phyloP scores from a whole-genome alignment of 2,329 filamentous ascomycete genomes.

The Dactylellina sp. region DNA sequence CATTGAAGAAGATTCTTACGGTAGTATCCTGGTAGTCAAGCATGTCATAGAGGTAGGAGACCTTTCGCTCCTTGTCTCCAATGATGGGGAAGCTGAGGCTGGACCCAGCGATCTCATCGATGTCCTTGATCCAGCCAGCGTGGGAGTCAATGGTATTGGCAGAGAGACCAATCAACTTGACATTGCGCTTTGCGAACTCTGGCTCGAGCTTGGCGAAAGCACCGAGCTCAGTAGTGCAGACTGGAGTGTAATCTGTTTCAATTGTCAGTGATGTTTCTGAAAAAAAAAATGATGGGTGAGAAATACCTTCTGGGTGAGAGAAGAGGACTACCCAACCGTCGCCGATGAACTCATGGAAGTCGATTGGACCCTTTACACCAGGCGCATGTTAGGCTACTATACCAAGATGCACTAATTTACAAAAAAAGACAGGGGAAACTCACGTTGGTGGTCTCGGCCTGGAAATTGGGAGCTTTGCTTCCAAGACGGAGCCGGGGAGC shows the following conservation, averaged over 20 bases:
- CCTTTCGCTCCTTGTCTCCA: slow-evolving; percentile 64
- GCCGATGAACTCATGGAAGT: slow-evolving; percentile 79
- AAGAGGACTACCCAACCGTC: slow-evolving; percentile 78
- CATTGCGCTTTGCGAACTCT: slow-evolving; percentile 72
- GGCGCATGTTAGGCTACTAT: background rate
- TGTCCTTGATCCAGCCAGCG: slow-evolving; percentile 70
- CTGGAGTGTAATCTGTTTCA: slow-evolving; percentile 67
- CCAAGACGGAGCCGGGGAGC: slow-evolving; percentile 71
- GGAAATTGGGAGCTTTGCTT: slow-evolving; percentile 76
- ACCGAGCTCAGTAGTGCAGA: slow-evolving; percentile 74
- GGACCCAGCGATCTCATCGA: slow-evolving; percentile 64
- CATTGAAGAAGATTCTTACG: slow-evolving; percentile 29
- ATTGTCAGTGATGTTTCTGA: slow-evolving; percentile 49
- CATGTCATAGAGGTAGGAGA: slow-evolving; percentile 65
- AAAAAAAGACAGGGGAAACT: slow-evolving; percentile 12
- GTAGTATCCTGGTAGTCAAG: slow-evolving; percentile 62
- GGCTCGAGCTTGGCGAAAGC: slow-evolving; percentile 74
- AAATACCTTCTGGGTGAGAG: slow-evolving; percentile 71
- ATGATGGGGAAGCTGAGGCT: slow-evolving; percentile 65
- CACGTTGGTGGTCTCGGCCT: slow-evolving; percentile 72
- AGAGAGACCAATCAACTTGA: slow-evolving; percentile 73
- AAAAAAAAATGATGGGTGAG: slow-evolving; percentile 35
- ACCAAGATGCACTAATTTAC: background rate
- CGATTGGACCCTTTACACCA: slow-evolving; percentile 69
- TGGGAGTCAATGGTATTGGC: slow-evolving; percentile 71